Evolutionary conservation across 2,329 filamentous ascomycete species (phyloP).

Genomic region (Paraphaeosphaeria minitans): DNA sequence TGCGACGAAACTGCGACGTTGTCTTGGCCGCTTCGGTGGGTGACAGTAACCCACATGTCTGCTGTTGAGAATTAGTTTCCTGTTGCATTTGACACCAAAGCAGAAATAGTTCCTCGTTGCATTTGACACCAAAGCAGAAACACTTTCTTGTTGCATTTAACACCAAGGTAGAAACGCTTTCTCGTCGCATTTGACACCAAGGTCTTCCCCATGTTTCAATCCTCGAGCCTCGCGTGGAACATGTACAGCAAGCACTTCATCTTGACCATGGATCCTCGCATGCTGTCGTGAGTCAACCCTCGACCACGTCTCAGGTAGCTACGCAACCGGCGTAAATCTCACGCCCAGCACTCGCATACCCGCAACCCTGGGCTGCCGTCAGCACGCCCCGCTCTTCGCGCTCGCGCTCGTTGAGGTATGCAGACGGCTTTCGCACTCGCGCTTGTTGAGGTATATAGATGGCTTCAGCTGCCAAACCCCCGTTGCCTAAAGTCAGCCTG

Average conservation of each 20-base stretch:
- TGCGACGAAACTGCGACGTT: neutral
- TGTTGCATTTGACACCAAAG: neutral
- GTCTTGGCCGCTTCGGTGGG: slow-evolving; percentile 6
- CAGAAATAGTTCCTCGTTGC: neutral
- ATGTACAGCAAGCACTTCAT: neutral
- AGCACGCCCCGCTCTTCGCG: slow-evolving; percentile 10
- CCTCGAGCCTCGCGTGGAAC: neutral
- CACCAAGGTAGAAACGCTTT: neutral
- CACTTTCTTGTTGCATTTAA: neutral
- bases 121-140: neutral
- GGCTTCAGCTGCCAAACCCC: neutral
- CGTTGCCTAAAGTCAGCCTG: neutral
- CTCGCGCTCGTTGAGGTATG: slow-evolving; percentile 8
- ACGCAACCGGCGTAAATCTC: slow-evolving; percentile 1
- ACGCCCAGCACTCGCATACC: slow-evolving; percentile 2
- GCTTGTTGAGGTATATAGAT: slow-evolving; percentile 9
- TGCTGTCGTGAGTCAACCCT: neutral
- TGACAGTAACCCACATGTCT: neutral
- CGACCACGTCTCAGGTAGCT: slow-evolving; percentile 15
- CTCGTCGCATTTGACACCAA: neutral
- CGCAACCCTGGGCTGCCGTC: slow-evolving; percentile 8
- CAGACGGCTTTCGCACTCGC: neutral
- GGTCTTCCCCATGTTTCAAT: neutral
- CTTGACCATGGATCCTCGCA: neutral
- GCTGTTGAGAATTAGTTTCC: neutral